phyloP scores from a whole-genome alignment of 2,329 filamentous ascomycete species.

The Catunica adiposa region DNA sequence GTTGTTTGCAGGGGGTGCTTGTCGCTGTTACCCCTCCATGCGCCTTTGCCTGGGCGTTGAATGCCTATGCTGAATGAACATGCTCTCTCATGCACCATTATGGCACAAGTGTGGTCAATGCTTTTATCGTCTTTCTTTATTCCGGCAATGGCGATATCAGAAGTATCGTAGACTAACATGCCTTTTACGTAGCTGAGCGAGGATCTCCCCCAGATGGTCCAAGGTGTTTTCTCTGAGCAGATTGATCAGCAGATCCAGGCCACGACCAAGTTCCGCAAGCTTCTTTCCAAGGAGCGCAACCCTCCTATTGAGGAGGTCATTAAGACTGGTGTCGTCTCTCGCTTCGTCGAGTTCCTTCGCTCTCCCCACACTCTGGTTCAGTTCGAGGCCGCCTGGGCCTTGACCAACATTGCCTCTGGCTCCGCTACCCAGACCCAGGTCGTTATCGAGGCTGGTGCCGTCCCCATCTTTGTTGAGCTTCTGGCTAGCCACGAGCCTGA shows the following conservation, averaged over 20 bases:
- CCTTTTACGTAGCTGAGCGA: constrained; percentile 59
- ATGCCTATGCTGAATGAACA: not conserved
- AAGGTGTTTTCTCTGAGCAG: constrained; percentile 95
- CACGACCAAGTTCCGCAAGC: constrained; percentile 96
- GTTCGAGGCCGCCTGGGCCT: constrained; percentile 96
- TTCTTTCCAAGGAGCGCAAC: constrained; percentile 96
- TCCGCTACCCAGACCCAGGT: constrained; percentile 96
- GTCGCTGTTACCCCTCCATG: constrained; percentile 11
- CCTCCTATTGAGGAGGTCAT: constrained; percentile 98
- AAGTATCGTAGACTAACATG: not conserved
- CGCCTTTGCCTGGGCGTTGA: not conserved
- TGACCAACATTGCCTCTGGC: constrained; percentile 97
- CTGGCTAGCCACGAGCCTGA: constrained; percentile 91
- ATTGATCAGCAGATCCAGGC: constrained; percentile 95
- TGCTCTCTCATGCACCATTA: not conserved
- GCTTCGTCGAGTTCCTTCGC: constrained; percentile 95
- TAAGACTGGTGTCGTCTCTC: constrained; percentile 92
- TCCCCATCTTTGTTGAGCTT: constrained; percentile 96
- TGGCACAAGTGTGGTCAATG: constrained; percentile 1
- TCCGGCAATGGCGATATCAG: not conserved
- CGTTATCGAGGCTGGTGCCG: constrained; percentile 93
- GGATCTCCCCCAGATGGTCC: constrained; percentile 95
- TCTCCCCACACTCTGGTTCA: constrained; percentile 96
- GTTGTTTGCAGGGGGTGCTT: constrained; percentile 6
- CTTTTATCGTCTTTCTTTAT: not conserved